These are phyloP conservation scores for Suhomyces chickasaworum DNA, from an alignment of 1,139 yeast species.

Conservation along the genomic window DNA sequence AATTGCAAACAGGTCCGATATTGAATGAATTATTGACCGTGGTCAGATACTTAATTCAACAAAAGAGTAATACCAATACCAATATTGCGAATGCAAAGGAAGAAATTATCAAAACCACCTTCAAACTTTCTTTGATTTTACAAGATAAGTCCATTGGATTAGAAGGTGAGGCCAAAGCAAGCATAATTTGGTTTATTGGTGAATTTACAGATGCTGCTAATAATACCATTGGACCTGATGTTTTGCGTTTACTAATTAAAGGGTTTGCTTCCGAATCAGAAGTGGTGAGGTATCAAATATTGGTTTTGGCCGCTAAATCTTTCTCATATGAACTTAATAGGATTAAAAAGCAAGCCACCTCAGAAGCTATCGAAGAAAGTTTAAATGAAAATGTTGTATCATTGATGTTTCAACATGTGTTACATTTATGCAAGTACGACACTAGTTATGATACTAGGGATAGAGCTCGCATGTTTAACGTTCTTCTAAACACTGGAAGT, in stretches of 20 bases:
- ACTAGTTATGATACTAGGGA: slow-evolving; percentile 79
- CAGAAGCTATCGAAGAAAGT: slow-evolving; percentile 31
- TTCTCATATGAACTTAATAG: slow-evolving; percentile 55
- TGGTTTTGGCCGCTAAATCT: slow-evolving; percentile 75
- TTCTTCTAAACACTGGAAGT: slow-evolving; percentile 43
- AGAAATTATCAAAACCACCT: slow-evolving; percentile 37
- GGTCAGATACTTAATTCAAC: slow-evolving; percentile 72
- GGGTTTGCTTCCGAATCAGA: slow-evolving; percentile 59
- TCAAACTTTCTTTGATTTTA: slow-evolving; percentile 38
- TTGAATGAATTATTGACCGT: slow-evolving; percentile 66
- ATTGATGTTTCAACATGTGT: slow-evolving; percentile 61
- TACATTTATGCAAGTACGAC: slow-evolving; percentile 75
- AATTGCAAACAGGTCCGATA: slow-evolving; percentile 31
- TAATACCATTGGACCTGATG: slow-evolving; percentile 69
- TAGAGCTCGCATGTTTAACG: slow-evolving; percentile 72
- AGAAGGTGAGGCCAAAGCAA: slow-evolving; percentile 66
- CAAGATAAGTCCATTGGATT: slow-evolving; percentile 28
- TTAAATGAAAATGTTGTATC: slow-evolving; percentile 32
- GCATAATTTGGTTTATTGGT: slow-evolving; percentile 89
- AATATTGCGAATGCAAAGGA: slow-evolving; percentile 29
- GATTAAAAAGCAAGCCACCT: slow-evolving; percentile 27
- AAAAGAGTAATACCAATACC: slow-evolving; percentile 28
- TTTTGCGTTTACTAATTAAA: slow-evolving; percentile 61
- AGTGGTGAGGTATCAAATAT: slow-evolving; percentile 66
- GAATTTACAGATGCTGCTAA: slow-evolving; percentile 58